Conservation (phyloP, 2,329 filamentous ascomycete genomes). For the Monilinia polystroma region DNA sequence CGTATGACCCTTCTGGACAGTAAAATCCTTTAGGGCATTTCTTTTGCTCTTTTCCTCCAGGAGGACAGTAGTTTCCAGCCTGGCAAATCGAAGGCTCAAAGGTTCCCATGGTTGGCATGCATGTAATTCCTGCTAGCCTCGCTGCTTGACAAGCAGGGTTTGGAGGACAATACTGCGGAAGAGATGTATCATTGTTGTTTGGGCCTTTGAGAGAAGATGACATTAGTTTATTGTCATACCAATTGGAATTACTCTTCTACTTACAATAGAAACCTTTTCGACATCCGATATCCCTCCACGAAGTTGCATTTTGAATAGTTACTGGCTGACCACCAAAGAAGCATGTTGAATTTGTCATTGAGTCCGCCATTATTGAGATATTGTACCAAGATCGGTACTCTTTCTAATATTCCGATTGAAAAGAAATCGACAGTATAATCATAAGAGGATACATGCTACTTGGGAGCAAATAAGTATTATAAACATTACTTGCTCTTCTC, state of each 20-base stretch:
- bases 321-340: conserved; percentile 16
- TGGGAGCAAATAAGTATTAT: not conserved
- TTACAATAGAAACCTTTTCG: conserved; percentile 18
- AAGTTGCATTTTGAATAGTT: conserved; percentile 13
- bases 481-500: not conserved
- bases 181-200: conserved; percentile 20
- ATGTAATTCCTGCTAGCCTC: conserved; percentile 28
- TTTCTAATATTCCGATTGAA: not conserved
- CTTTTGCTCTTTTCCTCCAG: conserved; percentile 43
- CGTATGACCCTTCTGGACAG: conserved; percentile 51
- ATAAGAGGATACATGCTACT: not conserved
- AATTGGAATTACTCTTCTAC: not conserved
- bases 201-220: conserved; percentile 9
- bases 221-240: not conserved
- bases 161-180: conserved; percentile 36
- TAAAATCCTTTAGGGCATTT: conserved; percentile 50
- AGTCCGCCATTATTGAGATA: not conserved
- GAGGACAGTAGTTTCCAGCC: conserved; percentile 51
- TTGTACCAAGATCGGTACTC: not conserved
- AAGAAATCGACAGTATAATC: not conserved
- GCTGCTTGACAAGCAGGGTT: conserved; percentile 26
- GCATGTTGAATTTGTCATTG: conserved; percentile 20
- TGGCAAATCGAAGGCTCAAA: conserved; percentile 54
- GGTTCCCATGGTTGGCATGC: conserved; percentile 26
- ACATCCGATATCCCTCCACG: conserved; percentile 19